Conservation (phyloP, 1,284 basidiomycete species). For the Phlebopus sp. region DNA sequence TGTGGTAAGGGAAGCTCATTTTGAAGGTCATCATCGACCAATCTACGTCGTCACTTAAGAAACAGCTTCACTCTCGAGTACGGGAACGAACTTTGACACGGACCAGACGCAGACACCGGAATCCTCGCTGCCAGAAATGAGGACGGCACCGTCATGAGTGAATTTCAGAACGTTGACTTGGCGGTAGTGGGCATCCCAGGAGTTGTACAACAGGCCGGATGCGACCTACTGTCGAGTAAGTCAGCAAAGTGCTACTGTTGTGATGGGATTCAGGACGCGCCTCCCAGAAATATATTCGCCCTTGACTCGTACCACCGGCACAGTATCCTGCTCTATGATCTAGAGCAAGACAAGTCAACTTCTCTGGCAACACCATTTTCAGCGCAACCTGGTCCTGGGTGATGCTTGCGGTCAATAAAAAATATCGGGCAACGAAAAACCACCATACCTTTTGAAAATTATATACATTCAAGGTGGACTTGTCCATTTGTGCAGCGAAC, state of each 20-base stretch:
- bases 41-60: slow-evolving; percentile 37
- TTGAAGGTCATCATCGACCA: slow-evolving; percentile 69
- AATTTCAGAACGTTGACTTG: slow-evolving; percentile 81
- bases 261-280: slow-evolving; percentile 29
- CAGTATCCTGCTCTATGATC: slow-evolving; percentile 75
- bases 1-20: slow-evolving; percentile 74
- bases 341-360: slow-evolving; percentile 74
- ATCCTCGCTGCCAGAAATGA: slow-evolving; percentile 89
- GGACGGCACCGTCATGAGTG: slow-evolving; percentile 74
- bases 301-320: slow-evolving; percentile 85
- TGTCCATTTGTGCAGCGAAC: slow-evolving; percentile 74
- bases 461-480: slow-evolving; percentile 77
- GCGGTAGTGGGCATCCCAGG: slow-evolving; percentile 96
- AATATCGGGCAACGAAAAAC: slow-evolving; percentile 1
- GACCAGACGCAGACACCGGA: slow-evolving; percentile 89
- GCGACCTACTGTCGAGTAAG: slow-evolving; percentile 56
- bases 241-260: slow-evolving; percentile 11
- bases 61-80: slow-evolving; percentile 11
- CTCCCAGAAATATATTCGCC: slow-evolving; percentile 95
- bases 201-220: slow-evolving; percentile 85
- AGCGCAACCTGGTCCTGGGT: slow-evolving; percentile 87
- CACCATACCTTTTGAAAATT: slow-evolving; percentile 74
- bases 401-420: slow-evolving; percentile 6
- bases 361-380: slow-evolving; percentile 89
- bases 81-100: slow-evolving; percentile 66